phyloP scores from a whole-genome alignment of 352 stramenopile species.

The Phytopythium kandeliae region DNA sequence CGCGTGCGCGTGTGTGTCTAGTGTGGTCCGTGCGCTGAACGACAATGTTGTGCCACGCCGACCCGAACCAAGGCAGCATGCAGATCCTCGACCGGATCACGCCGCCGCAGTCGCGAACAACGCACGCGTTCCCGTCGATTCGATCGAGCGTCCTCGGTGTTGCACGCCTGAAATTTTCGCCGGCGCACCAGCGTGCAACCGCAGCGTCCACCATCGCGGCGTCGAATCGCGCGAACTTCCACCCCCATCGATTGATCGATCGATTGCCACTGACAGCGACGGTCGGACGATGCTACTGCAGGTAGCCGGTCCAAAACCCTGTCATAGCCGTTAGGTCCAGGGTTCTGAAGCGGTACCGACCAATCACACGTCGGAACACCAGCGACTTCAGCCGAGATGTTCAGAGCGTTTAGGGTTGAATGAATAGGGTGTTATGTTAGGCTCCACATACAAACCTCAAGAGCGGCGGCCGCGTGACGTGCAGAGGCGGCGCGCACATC shows the following conservation, averaged over 20 bases:
- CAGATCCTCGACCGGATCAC: too few relatives aligned
- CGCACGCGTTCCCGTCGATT: too few relatives aligned
- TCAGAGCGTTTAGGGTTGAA: constrained; percentile 9
- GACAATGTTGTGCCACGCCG: too few relatives aligned
- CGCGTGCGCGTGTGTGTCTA: neutral
- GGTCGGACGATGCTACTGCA: neutral
- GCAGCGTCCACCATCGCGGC: too few relatives aligned
- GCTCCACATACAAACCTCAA: neutral
- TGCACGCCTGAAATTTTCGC: too few relatives aligned
- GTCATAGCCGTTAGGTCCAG: neutral
- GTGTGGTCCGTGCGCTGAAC: too few relatives aligned
- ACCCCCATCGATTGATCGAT: too few relatives aligned
- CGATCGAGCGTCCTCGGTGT: too few relatives aligned
- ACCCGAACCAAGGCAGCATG: too few relatives aligned
- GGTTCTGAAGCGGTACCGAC: neutral
- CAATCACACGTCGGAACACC: neutral
- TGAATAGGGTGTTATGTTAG: constrained; percentile 1
- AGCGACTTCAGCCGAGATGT: neutral
- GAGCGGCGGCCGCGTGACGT: neutral
- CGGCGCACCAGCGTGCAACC: too few relatives aligned
- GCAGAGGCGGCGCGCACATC: neutral
- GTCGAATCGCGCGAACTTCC: neutral
- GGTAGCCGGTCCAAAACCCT: constrained; percentile 4
- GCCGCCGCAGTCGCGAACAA: too few relatives aligned
- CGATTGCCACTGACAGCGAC: too few relatives aligned